Evolutionary conservation across 208 protist species (phyloP).

Genomic region (Leptomonas pyrrhocoris): DNA sequence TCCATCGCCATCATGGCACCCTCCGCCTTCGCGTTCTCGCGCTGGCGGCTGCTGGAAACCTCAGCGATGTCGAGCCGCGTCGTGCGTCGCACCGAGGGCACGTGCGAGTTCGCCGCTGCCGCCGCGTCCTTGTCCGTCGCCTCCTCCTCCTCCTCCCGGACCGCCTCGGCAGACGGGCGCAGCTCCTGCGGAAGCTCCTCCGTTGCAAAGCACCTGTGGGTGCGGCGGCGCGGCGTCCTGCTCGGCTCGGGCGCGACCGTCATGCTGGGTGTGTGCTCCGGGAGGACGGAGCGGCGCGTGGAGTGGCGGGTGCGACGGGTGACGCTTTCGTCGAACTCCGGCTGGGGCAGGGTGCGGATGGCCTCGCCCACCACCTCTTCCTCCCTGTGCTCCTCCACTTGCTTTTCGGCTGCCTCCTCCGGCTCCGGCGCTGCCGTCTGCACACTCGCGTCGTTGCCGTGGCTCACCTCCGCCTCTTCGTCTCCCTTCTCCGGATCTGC

Average conservation of each 20-base stretch:
- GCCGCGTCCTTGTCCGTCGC: background rate
- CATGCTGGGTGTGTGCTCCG: background rate
- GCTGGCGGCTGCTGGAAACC: constrained; percentile 6
- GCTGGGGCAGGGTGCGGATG: constrained; percentile 12
- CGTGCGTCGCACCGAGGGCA: constrained; percentile 15
- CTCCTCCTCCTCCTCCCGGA: constrained; percentile 5
- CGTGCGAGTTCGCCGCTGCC: constrained; percentile 16
- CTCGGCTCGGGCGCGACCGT: background rate
- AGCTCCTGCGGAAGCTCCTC: constrained; percentile 30
- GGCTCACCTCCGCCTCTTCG: background rate
- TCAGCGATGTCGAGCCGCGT: constrained; percentile 16
- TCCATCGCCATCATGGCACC: constrained; percentile 1
- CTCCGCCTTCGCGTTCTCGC: constrained; percentile 3
- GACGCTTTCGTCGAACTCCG: constrained; percentile 18
- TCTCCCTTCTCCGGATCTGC: background rate
- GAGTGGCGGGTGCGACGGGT: constrained; percentile 3
- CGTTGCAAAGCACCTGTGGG: constrained; percentile 32
- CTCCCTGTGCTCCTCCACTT: constrained; percentile 5
- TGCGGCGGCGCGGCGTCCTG: constrained; percentile 12
- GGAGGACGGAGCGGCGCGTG: background rate
- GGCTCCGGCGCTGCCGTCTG: constrained; percentile 5
- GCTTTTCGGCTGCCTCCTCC: background rate
- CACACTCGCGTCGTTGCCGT: constrained; percentile 8
- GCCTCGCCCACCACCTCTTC: background rate
- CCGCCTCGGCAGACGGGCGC: constrained; percentile 4